These are phyloP conservation scores for Moricandia moricandioides DNA, from an alignment of 345 rosid species.

Conservation along the genomic window DNA sequence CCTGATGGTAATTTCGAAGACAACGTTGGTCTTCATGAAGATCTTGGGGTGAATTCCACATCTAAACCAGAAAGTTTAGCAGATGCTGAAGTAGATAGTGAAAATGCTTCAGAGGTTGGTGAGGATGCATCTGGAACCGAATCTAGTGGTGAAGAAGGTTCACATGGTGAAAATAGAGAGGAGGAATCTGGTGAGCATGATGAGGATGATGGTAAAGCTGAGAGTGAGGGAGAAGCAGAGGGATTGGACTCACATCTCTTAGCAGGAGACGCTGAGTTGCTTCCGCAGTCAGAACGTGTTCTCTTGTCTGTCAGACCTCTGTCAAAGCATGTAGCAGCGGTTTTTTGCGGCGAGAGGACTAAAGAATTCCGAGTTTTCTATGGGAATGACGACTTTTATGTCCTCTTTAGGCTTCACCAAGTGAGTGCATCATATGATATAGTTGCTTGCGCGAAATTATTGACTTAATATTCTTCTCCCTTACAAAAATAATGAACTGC, in stretches of 20 bases:
- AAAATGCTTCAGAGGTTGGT: slow-evolving; percentile 70
- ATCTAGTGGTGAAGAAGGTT: slow-evolving; percentile 86
- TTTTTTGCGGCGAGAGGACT: slow-evolving; percentile 41
- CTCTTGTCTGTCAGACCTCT: slow-evolving; percentile 75
- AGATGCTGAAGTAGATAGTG: slow-evolving; percentile 62
- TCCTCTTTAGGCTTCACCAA: slow-evolving; percentile 87
- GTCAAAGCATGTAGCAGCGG: slow-evolving; percentile 57
- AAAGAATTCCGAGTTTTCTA: slow-evolving; percentile 57
- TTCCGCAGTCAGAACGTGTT: slow-evolving; percentile 59
- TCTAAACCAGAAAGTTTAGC: slow-evolving; percentile 43
- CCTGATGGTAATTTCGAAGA: slow-evolving; percentile 79
- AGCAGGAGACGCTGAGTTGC: slow-evolving; percentile 47
- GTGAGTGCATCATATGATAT: slow-evolving; percentile 44
- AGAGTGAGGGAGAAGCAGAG: slow-evolving; percentile 77
- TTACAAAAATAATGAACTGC: not conserved
- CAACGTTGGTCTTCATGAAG: slow-evolving; percentile 52
- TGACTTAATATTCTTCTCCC: not conserved
- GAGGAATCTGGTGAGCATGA: slow-evolving; percentile 74
- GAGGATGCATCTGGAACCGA: slow-evolving; percentile 77
- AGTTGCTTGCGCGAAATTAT: not conserved
- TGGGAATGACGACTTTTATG: slow-evolving; percentile 90
- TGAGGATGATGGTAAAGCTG: slow-evolving; percentile 77
- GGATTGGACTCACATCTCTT: slow-evolving; percentile 55
- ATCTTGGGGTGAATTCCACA: slow-evolving; percentile 41
- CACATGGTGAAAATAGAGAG: slow-evolving; percentile 69